These are phyloP conservation scores for Trypanosoma vivax DNA, from an alignment of 208 protist genomes.

Conservation along the genomic window DNA sequence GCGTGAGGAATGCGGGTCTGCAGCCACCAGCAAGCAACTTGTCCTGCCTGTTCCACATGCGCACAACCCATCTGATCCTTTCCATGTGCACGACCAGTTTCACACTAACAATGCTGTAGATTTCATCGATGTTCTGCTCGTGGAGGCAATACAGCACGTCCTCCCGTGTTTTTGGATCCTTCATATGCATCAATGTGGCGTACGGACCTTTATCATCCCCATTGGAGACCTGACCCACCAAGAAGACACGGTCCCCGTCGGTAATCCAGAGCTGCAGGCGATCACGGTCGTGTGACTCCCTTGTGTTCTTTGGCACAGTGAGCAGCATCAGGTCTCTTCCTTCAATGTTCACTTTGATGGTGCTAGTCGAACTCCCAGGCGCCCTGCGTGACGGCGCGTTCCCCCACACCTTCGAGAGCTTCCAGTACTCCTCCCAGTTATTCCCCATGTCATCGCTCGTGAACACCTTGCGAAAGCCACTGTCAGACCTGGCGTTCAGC, in stretches of 20 bases:
- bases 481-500: background rate
- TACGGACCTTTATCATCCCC: slow-evolving; percentile 1
- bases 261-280: slow-evolving; percentile 10
- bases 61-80: background rate
- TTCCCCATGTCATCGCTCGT: slow-evolving; percentile 7
- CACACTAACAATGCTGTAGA: background rate
- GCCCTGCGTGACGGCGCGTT: background rate
- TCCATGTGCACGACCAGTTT: background rate
- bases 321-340: slow-evolving; percentile 6
- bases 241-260: slow-evolving; percentile 3
- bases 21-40: background rate
- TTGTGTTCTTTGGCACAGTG: background rate
- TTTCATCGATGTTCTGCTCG: background rate
- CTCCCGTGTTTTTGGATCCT: background rate
- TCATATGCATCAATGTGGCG: background rate
- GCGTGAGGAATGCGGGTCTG: too few species aligned
- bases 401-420: background rate
- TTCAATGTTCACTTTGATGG: slow-evolving; percentile 2
- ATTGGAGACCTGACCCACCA: background rate
- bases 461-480: slow-evolving; percentile 3
- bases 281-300: background rate
- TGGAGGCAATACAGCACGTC: background rate
- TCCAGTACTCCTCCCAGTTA: background rate
- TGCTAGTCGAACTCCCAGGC: background rate
- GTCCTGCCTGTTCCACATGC: background rate